These are phyloP conservation scores for Gyromitra esculenta DNA, from an alignment of 2,329 filamentous ascomycete species.

Conservation along the genomic window DNA sequence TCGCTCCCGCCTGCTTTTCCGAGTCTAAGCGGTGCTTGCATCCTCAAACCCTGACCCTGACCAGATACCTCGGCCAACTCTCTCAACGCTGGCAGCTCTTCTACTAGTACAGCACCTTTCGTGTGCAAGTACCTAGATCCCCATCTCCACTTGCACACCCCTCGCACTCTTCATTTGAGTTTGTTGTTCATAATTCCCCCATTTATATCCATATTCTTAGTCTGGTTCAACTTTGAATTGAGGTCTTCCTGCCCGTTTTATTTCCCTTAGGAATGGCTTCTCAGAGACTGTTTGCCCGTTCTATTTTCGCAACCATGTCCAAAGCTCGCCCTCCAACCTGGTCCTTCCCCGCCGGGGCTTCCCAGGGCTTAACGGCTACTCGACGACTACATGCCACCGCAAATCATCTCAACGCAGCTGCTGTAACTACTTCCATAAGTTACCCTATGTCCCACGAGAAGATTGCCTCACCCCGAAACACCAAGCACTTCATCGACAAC, in stretches of 20 bases:
- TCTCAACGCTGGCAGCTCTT: not conserved
- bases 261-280: slow-evolving; percentile 50
- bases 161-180: slow-evolving; percentile 7
- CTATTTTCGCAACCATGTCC: slow-evolving; percentile 49
- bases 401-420: slow-evolving; percentile 67
- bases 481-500: slow-evolving; percentile 85
- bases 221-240: not conserved
- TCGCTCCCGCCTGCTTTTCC: not conserved
- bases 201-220: not conserved
- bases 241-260: not conserved
- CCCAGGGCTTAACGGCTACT: slow-evolving; percentile 60
- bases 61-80: not conserved
- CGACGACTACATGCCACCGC: slow-evolving; percentile 70
- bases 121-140: not conserved
- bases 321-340: slow-evolving; percentile 50
- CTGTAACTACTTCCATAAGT: slow-evolving; percentile 59
- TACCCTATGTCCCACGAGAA: slow-evolving; percentile 74
- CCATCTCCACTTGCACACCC: not conserved
- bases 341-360: slow-evolving; percentile 41
- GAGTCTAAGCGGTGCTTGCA: slow-evolving; percentile 26
- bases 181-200: not conserved
- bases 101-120: too few relatives aligned
- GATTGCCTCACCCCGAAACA: slow-evolving; percentile 74
- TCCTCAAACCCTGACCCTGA: slow-evolving; percentile 13
- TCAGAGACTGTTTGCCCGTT: slow-evolving; percentile 53